Percentiles rank a stretch among this genome's conserved stretches.
Evolutionary conservation across 2,329 filamentous ascomycete species (phyloP).

Genomic region (Trichocomaceae sp.): DNA sequence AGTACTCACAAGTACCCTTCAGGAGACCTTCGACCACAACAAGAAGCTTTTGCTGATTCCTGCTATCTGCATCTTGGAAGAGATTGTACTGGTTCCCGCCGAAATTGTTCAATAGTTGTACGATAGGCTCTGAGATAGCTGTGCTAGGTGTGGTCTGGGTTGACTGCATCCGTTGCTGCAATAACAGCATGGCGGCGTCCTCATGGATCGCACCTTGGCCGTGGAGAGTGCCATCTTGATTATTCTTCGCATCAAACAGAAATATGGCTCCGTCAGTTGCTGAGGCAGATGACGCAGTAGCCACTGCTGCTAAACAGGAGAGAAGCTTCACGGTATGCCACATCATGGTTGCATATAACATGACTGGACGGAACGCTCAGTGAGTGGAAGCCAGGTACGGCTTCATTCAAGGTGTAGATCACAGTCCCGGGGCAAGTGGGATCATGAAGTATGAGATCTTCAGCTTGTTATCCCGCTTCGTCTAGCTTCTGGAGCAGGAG

Average conservation of each 20-base stretch:
- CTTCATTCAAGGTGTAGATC: constrained; percentile 5
- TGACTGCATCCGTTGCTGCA: constrained; percentile 45
- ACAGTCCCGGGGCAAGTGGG: neutral
- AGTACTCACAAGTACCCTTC: constrained; percentile 52
- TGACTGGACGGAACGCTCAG: neutral
- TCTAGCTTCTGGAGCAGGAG: neutral
- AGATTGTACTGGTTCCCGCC: constrained; percentile 49
- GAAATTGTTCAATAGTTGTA: constrained; percentile 55
- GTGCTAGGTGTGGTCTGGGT: constrained; percentile 40
- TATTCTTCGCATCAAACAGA: constrained; percentile 23
- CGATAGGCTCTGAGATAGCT: constrained; percentile 41
- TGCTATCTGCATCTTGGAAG: constrained; percentile 34
- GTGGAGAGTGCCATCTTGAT: neutral
- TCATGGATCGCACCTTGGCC: constrained; percentile 17
- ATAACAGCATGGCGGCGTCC: constrained; percentile 31
- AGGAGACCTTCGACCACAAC: constrained; percentile 52
- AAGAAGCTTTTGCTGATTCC: constrained; percentile 24
- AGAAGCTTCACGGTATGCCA: constrained; percentile 22
- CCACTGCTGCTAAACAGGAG: constrained; percentile 20
- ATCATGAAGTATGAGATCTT: neutral
- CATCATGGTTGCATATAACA: constrained; percentile 20
- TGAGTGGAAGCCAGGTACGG: constrained; percentile 1
- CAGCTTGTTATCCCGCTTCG: neutral
- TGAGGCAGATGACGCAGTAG: constrained; percentile 21
- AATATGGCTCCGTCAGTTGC: constrained; percentile 30